Base-by-base conservation (phyloP, 495 filamentous ascomycete genomes). In the Podospora didyma region DNA sequence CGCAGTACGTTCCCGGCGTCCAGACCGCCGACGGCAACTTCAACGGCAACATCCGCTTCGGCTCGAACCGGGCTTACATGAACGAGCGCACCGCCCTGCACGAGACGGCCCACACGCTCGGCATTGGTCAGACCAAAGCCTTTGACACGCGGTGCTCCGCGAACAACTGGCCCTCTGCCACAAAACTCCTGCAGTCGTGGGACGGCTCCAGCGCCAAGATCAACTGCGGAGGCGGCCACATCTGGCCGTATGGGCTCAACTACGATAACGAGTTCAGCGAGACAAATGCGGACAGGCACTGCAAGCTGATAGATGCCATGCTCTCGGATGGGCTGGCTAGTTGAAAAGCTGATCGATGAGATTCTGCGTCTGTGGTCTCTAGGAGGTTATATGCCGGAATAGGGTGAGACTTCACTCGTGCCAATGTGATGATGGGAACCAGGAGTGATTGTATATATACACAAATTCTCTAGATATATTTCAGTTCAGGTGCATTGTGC, bases 11-110 rank as follows among this genome's bases (percentile, higher is more conserved):
- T 14, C 69, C 73, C 22, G 62, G 69, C 5, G 73, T 76, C 17
- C 61, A 62, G 7, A 76, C 73, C 23, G 73, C 73, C 16, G 73
- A 76, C 46, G 73, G 65, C 9, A 74, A 58, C 57, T 74, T 69
- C 64, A 75, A 71, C 63, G 73, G 73, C 35, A 69, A 73, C 67
- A 67, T 76, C 48, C 72, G 73, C 17, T 76, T 76, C 62, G 73
- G 73, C 5, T 60, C 66, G 6, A 68, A 72, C 64, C 57, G 73
- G 12, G 53, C 67, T 6, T 76, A 76, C 67, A 76, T 76, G 73
- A 76, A 59, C 49, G 69, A 76, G 65, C 72, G 73, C 28, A 75
- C 72, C 35, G 73, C 73, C 17, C 66, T 76, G 64, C 73, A 76
- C 61, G 73, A 76, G 68, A 76, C 72, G 42, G 31, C 71, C 24